Base-by-base conservation (phyloP, 345 rosid genomes). In the Draba incana region DNA sequence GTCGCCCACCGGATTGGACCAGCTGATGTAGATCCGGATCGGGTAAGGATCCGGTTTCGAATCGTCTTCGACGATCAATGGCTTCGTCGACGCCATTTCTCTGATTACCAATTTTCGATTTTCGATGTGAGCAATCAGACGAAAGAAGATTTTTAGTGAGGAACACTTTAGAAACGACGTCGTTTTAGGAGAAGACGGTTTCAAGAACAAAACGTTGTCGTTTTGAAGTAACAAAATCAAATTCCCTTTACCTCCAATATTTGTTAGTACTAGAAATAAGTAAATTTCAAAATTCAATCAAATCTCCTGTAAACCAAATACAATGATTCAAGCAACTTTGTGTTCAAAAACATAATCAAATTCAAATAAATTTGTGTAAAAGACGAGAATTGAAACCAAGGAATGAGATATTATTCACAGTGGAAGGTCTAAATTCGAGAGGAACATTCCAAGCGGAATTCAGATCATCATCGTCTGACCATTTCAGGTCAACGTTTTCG, bases 1-100 rank as follows among this genome's bases (percentile, higher is more conserved):
- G 81, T 63, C 3, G 84, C 25, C 97, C 96, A 92, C 4, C 96
- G 79, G 82, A 92, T 88, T 4, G 96, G 80, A 5, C 88, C 96
- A 0, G 83, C 59, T 0, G 83, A 84, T 61, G 86, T 75, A 30
- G 91, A 79, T 59, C 77, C 78, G n/a, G 72, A 58, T 24, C 86
- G 79, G 12, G 37, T 37, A 43, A 83, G 58, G 42, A 86, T 76
- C 43, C 97, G 91, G 64, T 82, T 88, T 59, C 92, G 91, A 66
- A 92, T 71, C 61, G 78, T 78, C 81, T 69, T 73, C 52, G 35
- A 49, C 57, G 57, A 62, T 67, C 20, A 75, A 30, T 56, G 62
- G 69, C 68, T 56, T 30, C 45, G 69, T 66, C 68, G 70, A 68
- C 60, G 78, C 58, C 78, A 75, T 75, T 14, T 12, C 41, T 66